Evolutionary conservation across 2,329 filamentous ascomycete species (phyloP), one percentile per base, ranked within the genome.

Genomic region (Chaetomium sp.): DNA sequence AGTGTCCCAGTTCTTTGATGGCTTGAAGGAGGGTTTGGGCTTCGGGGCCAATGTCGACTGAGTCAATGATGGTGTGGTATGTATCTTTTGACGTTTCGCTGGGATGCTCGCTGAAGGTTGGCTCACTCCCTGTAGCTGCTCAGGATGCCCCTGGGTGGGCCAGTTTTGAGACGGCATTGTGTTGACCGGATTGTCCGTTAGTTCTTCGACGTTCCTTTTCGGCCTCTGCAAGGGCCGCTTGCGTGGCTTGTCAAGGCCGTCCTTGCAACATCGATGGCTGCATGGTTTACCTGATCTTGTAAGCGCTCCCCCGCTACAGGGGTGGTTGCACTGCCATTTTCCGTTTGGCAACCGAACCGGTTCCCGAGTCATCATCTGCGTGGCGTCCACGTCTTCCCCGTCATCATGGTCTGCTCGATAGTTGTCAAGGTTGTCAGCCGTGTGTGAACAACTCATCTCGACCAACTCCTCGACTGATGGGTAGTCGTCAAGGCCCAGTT

Each of bases 271-370:
- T 42, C 83, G 75, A 71, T 94, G 91, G 69, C 87, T 90, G 75
- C 91, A 93, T 38, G 63, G 68, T 38, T 76, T 78, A 4, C 79
- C 78, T 47, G 74, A 73, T 65, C 75, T 75, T 1, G 77, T 77
- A 25, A 71, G 71, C 1, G 72, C 72, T 1, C 74, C 75, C 57
- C 78, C 78, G n/a, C 72, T 72, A 62, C 91, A 93, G 21, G 75
- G 75, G 72, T 94, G 91, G 64, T 89, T 89, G 76, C 91, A 94
- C 42, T 83, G 82, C 86, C 88, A 93, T 71, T 83, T 90, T 0
- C 90, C 90, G 71, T 91, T 93, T 0, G 80, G 75, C 66, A 93
- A 82, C 69, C 81, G 82, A 1, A 77, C 73, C 4, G 86, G 82
- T 55, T 82, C 74, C 8, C 47, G 55, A 3, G 55, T 55, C 5